Evolutionary conservation across 2,329 filamentous ascomycete species (phyloP), one percentile per base, ranked within the genome.

Genomic region (Penicillium vulpinum): DNA sequence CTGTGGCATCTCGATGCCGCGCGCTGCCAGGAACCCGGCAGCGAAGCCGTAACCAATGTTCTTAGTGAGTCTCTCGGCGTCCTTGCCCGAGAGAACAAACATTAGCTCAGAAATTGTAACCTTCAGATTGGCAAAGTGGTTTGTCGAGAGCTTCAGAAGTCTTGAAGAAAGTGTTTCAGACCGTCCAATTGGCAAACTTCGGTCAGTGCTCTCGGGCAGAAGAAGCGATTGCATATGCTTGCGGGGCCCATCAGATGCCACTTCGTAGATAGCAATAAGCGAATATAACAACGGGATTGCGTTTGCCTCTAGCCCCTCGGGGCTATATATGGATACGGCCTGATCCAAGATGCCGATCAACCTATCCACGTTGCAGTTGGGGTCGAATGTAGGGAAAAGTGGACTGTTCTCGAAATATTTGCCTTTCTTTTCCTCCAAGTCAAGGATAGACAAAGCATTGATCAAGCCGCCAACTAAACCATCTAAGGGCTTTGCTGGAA

Each of bases 31-130:
- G 70, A 94, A 96, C 0, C 94, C 94, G 0, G 92, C 90, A 0
- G 94, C 94, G 69, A 90, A 96, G 0, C 94, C 94, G 70, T 96
- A 99, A 0, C 94, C 94, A 13, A 99, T 90, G 64, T 97, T 97
- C 50, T 90, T 83, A 0, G 97, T 89, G 68, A 97, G 94, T 29
- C 82, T 88, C 16, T 83, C 83, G 0, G 92, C 85, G 66, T 97
- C 87, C 65, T 87, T 89, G 62, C 88, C 88, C 0, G 92, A 96
- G 28, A 97, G 81, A 62, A 95, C 89, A 71, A 95, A 99, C 59
- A 97, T 83, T 24, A 99, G 80, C 29, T 88, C 82, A 0, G 89
- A 90, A 51, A 96, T 88, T 18, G 85, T 84, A 45, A 89, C 86
- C 18, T 91, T 85, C 3, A 96, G 78, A 38, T 87, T 86, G 0